Conservation (phyloP, 2,329 filamentous ascomycete genomes). For the Fusarium virguliforme region DNA sequence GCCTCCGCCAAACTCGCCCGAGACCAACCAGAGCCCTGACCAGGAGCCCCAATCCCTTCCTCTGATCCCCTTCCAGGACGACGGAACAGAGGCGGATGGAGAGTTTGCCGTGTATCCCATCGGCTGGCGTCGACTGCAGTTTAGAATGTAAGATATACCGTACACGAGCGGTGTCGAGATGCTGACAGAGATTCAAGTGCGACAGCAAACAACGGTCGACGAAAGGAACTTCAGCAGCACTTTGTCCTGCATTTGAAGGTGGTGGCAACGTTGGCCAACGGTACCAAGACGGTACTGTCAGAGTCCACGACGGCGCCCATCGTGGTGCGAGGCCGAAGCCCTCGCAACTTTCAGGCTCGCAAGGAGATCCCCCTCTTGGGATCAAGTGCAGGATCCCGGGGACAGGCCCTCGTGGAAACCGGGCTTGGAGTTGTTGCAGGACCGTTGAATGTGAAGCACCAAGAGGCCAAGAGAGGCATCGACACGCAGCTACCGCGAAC, state of each 20-base stretch:
- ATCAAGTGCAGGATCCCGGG: slow-evolving; percentile 81
- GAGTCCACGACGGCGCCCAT: slow-evolving; percentile 92
- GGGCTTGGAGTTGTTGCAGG: slow-evolving; percentile 74
- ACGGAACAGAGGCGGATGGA: slow-evolving; percentile 74
- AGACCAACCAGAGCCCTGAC: slow-evolving; percentile 76
- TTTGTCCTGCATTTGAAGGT: slow-evolving; percentile 93
- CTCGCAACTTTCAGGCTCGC: slow-evolving; percentile 92
- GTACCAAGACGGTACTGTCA: slow-evolving; percentile 84
- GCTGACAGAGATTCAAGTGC: slow-evolving; percentile 68
- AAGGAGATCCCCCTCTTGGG: slow-evolving; percentile 93
- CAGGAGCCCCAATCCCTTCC: slow-evolving; percentile 90
- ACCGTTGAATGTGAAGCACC: slow-evolving; percentile 68
- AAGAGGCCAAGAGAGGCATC: slow-evolving; percentile 64
- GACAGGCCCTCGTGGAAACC: slow-evolving; percentile 80
- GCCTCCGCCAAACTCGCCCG: slow-evolving; percentile 83
- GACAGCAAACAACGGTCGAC: slow-evolving; percentile 94
- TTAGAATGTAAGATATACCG: slow-evolving; percentile 76
- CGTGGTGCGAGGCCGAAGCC: slow-evolving; percentile 93
- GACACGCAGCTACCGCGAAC: slow-evolving; percentile 71
- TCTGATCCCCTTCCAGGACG: slow-evolving; percentile 77
- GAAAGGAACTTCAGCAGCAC: slow-evolving; percentile 96
- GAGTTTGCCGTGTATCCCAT: slow-evolving; percentile 94
- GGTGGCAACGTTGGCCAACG: slow-evolving; percentile 85
- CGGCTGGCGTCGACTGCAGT: slow-evolving; percentile 94
- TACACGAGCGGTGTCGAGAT: slow-evolving; percentile 4